Evolutionary conservation across 768 basidiomycete genomes (phyloP), one percentile per base, ranked within the genome.

Genomic region (Suillus bovinus): DNA sequence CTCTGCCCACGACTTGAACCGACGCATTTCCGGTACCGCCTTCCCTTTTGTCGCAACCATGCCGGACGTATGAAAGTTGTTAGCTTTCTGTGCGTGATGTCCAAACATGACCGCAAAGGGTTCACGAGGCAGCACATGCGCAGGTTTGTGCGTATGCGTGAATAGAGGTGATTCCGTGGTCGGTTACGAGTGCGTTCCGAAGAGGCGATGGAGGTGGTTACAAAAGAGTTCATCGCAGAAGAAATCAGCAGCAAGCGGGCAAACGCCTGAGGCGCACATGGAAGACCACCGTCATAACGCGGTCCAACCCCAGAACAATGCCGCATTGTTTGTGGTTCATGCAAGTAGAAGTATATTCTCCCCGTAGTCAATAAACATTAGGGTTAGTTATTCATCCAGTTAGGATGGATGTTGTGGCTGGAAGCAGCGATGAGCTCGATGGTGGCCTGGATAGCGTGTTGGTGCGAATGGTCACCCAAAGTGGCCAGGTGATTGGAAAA

Each of bases 371-470:
- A 68, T 69, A 64, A 70, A 68, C 71, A 78, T 81, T 86, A 86
- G 84, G 85, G 85, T 86, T 86, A 86, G 82, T 82, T 34, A 78
- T 74, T 74, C 83, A 82, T 82, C 70, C 67, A 70, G 70, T 68
- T 72, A 71, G 78, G 79, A 80, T 75, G 80, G 77, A 80, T 73
- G 74, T 82, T 82, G 80, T 84, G 83, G 82, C 80, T 82, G 77
- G 71, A 75, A 77, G 63, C 64, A 72, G 71, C 67, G 67, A 69
- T 59, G 66, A 64, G 67, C 62, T 67, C 63, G 61, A 65, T 72
- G 79, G 76, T 67, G 69, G 69, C 64, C 46, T 63, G 63, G 68
- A 61, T 60, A 61, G 67, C 66, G 64, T 61, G 42, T 64, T 63
- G 67, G 60, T 58, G 50, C 64, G 71, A 74, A 73, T 75, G 76